Evolutionary conservation across 1,284 basidiomycete genomes (phyloP).

Genomic region (Mycena sp.): DNA sequence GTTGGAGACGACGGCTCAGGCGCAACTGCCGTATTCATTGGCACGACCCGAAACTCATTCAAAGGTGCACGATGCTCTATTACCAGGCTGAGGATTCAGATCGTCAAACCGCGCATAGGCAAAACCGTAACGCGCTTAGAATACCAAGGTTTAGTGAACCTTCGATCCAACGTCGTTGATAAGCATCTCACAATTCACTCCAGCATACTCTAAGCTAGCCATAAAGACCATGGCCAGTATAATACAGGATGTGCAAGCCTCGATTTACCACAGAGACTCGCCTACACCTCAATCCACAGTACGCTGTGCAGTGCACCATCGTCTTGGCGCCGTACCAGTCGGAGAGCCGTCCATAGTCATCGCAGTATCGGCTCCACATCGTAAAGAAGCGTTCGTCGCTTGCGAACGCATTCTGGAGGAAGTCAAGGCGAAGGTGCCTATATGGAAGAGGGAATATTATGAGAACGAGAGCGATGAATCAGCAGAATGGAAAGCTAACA

Average conservation of each 20-base stretch:
- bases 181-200: background rate
- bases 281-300: conserved; percentile 50
- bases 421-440: conserved; percentile 83
- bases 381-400: conserved; percentile 82
- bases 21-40: conserved; percentile 79
- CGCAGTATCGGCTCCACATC: conserved; percentile 86
- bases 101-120: conserved; percentile 57
- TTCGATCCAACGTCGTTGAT: conserved; percentile 38
- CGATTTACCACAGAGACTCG: conserved; percentile 51
- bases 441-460: conserved; percentile 93
- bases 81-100: background rate
- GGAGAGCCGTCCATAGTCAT: conserved; percentile 87
- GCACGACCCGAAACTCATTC: conserved; percentile 51
- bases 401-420: conserved; percentile 87
- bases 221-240: conserved; percentile 81
- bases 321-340: conserved; percentile 82
- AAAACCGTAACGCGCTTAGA: conserved; percentile 48
- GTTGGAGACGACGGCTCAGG: conserved; percentile 74
- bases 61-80: conserved; percentile 49
- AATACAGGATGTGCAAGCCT: conserved; percentile 56
- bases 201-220: conserved; percentile 82
- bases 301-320: conserved; percentile 75
- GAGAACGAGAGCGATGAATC: conserved; percentile 66
- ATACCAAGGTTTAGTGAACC: conserved; percentile 31
- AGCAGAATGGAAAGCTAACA: conserved; percentile 82